Conservation (phyloP, 2,329 filamentous ascomycete genomes). For the Scorias spongiosa region DNA sequence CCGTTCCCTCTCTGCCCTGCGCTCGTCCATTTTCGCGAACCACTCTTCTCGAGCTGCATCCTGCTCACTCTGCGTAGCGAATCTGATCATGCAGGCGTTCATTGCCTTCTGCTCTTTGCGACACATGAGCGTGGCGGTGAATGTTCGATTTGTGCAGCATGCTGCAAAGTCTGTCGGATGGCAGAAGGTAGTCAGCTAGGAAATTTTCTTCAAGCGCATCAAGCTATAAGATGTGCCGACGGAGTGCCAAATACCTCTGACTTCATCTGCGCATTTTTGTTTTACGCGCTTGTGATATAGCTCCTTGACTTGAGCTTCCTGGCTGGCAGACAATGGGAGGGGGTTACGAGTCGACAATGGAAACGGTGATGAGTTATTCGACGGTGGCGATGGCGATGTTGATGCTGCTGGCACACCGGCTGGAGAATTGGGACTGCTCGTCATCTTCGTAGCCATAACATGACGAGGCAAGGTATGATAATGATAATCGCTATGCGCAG, state of each 20-base stretch:
- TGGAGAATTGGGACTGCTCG: not conserved
- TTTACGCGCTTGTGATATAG: constrained; percentile 70
- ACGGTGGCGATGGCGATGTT: no score
- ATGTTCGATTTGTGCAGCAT: constrained; percentile 72
- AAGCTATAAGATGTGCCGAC: not conserved
- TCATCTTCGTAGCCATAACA: not conserved
- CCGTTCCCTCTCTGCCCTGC: constrained; percentile 51
- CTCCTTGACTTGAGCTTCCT: constrained; percentile 69
- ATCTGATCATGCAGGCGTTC: constrained; percentile 84
- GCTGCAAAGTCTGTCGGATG: constrained; percentile 61
- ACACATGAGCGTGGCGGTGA: constrained; percentile 79
- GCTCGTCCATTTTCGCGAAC: constrained; percentile 64
- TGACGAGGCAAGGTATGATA: not conserved
- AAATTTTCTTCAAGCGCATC: not conserved
- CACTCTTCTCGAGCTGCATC: constrained; percentile 86
- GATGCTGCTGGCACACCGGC: not conserved
- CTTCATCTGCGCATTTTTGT: constrained; percentile 49
- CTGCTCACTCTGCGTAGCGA: constrained; percentile 71
- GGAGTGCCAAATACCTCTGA: constrained; percentile 24
- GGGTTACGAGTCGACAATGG: constrained; percentile 46
- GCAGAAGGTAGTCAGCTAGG: not conserved
- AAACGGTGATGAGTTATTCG: constrained; percentile 3
- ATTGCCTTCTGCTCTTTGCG: constrained; percentile 64
- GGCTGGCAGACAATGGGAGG: constrained; percentile 63
- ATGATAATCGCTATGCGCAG: no score